Base-by-base conservation (phyloP, 805 yeast species). In the Schwanniomyces sp. region DNA sequence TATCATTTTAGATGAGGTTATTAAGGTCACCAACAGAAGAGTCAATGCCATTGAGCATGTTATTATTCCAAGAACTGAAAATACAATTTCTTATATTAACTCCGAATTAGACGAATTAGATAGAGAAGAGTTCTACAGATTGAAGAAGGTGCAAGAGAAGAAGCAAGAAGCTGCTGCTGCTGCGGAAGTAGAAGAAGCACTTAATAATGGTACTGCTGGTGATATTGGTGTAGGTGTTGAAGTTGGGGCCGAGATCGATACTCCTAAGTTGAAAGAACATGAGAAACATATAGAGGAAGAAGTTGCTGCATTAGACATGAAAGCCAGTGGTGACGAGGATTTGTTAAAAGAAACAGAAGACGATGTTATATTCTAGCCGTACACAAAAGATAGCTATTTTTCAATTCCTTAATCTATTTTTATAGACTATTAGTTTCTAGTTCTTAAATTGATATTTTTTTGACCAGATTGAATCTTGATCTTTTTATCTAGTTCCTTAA, bases 41-140 rank as follows among this genome's bases (percentile, higher is more conserved):
- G 99, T 92, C 62, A 92, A 92, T 67, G 98, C 99, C 52, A 92
- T 92, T 69, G 99, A 92, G 74, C 98, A 92, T 63, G 98, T 92
- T 40, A 91, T 92, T 60, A 92, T 92, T 51, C 99, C 99, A 57
- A 82, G 98, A 71, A 94, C 98, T 1, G 97, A 94, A 69, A 92
- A 92, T 71, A 92, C 99, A 26, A 92, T 92, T 61, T 68, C 78
- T 44, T 82, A 92, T 72, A 92, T 92, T 76, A 91, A 91, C 69
- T 88, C 96, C 29, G 99, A 92, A 70, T 80, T 92, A 64, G 99
- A 94, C 70, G 99, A 92, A 73, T 80, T 94, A 67, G 98, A 94
- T 67, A 87, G 99, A 80, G 99, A 92, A 73, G 99, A 92, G 72
- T 92, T 92, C 65, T 94, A 91, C 74, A 80, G 99, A 61, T 81